Conservation (phyloP, 768 basidiomycete species). For the Candolleomyces eurysporus region DNA sequence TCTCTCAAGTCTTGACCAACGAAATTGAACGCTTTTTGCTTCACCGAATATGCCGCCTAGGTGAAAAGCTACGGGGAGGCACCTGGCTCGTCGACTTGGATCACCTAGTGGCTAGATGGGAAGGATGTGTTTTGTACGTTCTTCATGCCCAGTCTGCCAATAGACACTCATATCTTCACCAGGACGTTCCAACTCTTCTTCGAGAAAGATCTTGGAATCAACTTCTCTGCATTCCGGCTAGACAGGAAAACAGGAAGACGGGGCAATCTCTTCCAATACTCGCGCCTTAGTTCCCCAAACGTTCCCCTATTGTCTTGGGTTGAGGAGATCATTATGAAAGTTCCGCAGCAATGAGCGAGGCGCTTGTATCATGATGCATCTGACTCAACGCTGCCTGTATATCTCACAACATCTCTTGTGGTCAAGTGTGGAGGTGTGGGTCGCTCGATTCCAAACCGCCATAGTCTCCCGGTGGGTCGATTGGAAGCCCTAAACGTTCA, state of each 20-base stretch:
- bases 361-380: background rate
- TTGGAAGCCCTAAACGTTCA: too few relatives aligned
- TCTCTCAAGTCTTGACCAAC: conserved; percentile 70
- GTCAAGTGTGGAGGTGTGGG: too few relatives aligned
- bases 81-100: conserved; percentile 80
- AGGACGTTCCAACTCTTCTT: conserved; percentile 68
- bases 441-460: too few relatives aligned
- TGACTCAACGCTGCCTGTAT: background rate
- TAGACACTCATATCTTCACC: conserved; percentile 5
- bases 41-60: conserved; percentile 65
- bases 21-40: conserved; percentile 76
- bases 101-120: conserved; percentile 77
- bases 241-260: conserved; percentile 40
- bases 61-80: conserved; percentile 55
- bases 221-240: conserved; percentile 58
- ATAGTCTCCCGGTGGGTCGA: too few relatives aligned
- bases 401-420: background rate
- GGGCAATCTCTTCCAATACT: conserved; percentile 41
- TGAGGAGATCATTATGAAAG: conserved; percentile 42
- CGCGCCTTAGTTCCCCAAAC: conserved; percentile 24
- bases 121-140: conserved; percentile 72
- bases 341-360: conserved; percentile 3
- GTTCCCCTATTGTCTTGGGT: conserved; percentile 54
- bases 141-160: background rate
- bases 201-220: conserved; percentile 46